Conservation (phyloP, 192 early-diverging fungal genomes). For the Umbelopsis vinacea region DNA sequence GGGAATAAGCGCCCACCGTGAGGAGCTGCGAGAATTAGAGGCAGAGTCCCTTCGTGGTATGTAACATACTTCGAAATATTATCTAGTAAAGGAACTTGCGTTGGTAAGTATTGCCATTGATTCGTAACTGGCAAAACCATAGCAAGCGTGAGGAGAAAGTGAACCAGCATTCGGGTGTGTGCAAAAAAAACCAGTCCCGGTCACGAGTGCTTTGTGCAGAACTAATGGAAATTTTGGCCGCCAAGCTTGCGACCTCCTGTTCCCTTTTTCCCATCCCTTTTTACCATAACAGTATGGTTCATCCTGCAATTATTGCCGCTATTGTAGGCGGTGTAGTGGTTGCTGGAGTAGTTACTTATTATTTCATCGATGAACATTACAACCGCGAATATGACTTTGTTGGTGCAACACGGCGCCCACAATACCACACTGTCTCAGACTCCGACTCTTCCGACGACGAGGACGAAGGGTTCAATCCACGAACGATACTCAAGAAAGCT, state of each 20-base stretch:
- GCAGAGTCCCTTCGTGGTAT: slow-evolving; percentile 2
- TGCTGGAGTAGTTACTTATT: slow-evolving; percentile 17
- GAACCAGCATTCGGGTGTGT: neutral
- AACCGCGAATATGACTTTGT: slow-evolving; percentile 12
- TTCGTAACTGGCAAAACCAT: neutral
- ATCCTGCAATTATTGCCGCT: slow-evolving; percentile 17
- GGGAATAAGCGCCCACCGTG: slow-evolving; percentile 8
- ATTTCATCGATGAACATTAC: slow-evolving; percentile 15
- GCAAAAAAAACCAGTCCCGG: slow-evolving; percentile 1
- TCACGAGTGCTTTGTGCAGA: neutral
- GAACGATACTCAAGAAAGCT: slow-evolving; percentile 1
- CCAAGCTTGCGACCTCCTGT: neutral
- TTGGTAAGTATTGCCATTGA: neutral
- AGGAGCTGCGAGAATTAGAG: slow-evolving; percentile 12
- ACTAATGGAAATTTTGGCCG: neutral
- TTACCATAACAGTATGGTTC: slow-evolving; percentile 11
- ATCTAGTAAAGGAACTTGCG: neutral
- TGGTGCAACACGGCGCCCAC: neutral
- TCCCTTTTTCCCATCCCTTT: neutral
- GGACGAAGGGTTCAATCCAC: slow-evolving; percentile 8
- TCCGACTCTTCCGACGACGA: slow-evolving; percentile 16
- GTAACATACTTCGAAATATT: slow-evolving; percentile 4
- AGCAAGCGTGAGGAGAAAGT: neutral
- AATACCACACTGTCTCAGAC: slow-evolving; percentile 8
- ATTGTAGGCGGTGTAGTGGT: slow-evolving; percentile 8